Evolutionary conservation across 176 grass and related monocot genomes (phyloP), one percentile per base, ranked within the genome.

Genomic region (Pontederia crassipes): DNA sequence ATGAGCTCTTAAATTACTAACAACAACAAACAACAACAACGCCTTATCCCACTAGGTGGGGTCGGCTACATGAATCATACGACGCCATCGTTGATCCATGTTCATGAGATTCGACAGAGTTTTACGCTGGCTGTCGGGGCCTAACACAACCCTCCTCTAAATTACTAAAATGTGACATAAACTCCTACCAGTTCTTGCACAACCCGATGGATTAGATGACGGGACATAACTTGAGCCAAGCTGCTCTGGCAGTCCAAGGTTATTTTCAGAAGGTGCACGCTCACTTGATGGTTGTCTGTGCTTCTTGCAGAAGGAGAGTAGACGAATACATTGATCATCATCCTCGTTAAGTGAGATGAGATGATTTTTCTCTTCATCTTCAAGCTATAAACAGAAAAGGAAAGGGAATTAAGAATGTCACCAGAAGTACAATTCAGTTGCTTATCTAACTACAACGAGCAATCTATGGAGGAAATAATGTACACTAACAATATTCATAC

Each of bases 271-370:
- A 78, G 81, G 74, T 59, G 85, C 81, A 51, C 74, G 79, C 72
- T 88, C 87, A 83, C 86, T 76, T 55, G 79, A 85, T 77, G 84
- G 93, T 27, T 86, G 87, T 64, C 93, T 98, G 61, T 98, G 93
- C 65, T 98, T 98, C 80, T 92, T 98, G 74, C 93, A 98, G 65
- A 85, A 98, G 11, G 93, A 98, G 57, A 98, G 84, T 70, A 98
- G 78, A 29, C 93, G 93, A 72, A 98, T 98, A 67, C 88, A 92
- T 49, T 86, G 82, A 69, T 89, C 87, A 32, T 92, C 84, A 51
- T 92, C 93, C 48, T 98, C 93, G 57, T 88, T 84, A 76, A 85
- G 85, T 74, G 83, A 88, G 76, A 98, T 92, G 15, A 89, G 76
- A 55, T 89, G 79, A 57, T 88, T 77, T 78, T 98, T 91, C 48